A percentile compares a stretch with the other conserved stretches of the same genome.
Conservation (phyloP, 805 yeast genomes). For the Pichia phayaonensis region DNA sequence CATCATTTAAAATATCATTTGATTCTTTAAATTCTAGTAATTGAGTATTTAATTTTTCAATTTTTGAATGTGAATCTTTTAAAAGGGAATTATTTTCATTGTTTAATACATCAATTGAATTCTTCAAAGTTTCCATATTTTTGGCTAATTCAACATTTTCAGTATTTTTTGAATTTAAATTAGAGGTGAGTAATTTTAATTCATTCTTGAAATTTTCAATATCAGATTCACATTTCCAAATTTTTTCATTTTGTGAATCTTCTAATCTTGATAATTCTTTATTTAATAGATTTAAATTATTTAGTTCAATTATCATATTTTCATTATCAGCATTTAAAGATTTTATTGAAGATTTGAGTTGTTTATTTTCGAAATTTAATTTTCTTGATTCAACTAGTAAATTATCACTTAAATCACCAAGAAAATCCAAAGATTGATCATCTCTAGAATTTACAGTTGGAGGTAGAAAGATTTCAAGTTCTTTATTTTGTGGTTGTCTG, state of each 20-base stretch:
- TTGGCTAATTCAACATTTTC: constrained; percentile 22
- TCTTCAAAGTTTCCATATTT: constrained; percentile 30
- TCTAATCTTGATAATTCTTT: constrained; percentile 34
- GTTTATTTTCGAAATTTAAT: constrained; percentile 55
- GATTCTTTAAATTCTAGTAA: constrained; percentile 41
- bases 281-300: constrained; percentile 28
- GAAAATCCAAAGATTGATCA: constrained; percentile 56
- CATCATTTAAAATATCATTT: constrained; percentile 58
- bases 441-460: constrained; percentile 5
- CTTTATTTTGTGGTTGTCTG: constrained; percentile 7
- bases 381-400: constrained; percentile 62
- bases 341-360: constrained; percentile 36
- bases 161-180: constrained; percentile 17
- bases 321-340: constrained; percentile 36
- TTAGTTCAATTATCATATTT: constrained; percentile 29
- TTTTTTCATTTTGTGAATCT: constrained; percentile 47
- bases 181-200: constrained; percentile 25
- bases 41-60: constrained; percentile 33
- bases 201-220: constrained; percentile 33
- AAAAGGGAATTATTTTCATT: constrained; percentile 33
- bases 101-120: constrained; percentile 42
- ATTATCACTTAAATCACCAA: constrained; percentile 68
- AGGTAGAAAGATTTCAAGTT: constrained; percentile 17
- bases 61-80: constrained; percentile 32
- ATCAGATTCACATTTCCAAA: constrained; percentile 63